phyloP scores from a whole-genome alignment of 176 grass and related monocot genomes.

The Eremochloa ophiuroides region DNA sequence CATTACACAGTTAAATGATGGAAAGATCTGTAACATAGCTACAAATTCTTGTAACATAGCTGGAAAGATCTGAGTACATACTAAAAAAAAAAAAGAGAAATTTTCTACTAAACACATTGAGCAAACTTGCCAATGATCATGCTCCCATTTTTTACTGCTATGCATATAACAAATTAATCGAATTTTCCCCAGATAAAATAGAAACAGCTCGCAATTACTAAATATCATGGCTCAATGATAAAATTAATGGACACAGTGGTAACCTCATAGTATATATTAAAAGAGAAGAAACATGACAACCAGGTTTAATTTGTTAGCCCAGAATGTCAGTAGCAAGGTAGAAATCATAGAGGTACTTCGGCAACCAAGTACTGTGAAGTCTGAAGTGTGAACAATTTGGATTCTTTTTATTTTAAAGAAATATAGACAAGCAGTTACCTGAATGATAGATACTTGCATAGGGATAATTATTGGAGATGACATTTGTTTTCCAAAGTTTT shows the following conservation, averaged over 20 bases:
- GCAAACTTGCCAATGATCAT: neutral
- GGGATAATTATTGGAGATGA: neutral
- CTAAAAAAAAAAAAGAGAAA: neutral
- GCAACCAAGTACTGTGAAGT: neutral
- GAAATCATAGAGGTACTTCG: neutral
- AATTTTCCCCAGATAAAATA: neutral
- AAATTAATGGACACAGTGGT: neutral
- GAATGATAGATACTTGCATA: neutral
- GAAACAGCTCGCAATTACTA: neutral
- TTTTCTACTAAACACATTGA: neutral
- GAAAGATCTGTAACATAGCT: neutral
- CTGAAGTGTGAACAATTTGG: no score
- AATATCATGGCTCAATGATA: neutral
- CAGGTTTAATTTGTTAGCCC: neutral
- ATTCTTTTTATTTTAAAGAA: neutral
- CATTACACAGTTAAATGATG: neutral
- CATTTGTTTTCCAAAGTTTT: neutral
- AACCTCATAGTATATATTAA: neutral
- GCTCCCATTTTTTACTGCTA: neutral
- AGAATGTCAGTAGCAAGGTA: no score
- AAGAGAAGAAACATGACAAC: neutral
- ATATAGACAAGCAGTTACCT: neutral
- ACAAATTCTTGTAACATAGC: no score
- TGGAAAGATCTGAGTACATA: neutral
- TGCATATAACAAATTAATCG: neutral